These are phyloP conservation scores for Aspergillus cristatus DNA, from an alignment of 495 filamentous ascomycete species.

Conservation along the genomic window DNA sequence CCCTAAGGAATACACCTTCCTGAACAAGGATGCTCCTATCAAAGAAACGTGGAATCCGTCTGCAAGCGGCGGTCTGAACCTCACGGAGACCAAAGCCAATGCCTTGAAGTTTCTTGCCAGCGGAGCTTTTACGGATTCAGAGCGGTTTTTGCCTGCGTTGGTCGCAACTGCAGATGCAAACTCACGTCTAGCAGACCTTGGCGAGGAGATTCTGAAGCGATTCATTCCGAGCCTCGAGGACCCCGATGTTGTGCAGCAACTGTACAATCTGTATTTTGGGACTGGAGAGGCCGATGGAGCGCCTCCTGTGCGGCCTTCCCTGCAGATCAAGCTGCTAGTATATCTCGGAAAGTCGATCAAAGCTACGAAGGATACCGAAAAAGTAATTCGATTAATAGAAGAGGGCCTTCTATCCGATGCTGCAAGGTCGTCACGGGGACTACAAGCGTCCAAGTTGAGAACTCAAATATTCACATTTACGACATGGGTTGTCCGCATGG, in stretches of 20 bases:
- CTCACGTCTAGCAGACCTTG: conserved; percentile 67
- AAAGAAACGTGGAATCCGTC: conserved; percentile 60
- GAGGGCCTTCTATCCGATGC: conserved; percentile 45
- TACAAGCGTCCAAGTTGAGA: conserved; percentile 66
- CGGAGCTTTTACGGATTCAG: conserved; percentile 70
- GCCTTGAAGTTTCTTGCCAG: conserved; percentile 65
- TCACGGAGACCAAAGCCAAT: conserved; percentile 55
- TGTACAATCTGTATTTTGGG: conserved; percentile 66
- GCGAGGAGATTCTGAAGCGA: conserved; percentile 78
- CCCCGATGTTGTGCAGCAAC: conserved; percentile 43
- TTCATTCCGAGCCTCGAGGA: conserved; percentile 61
- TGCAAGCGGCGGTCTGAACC: conserved; percentile 51
- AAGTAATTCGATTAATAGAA: conserved; percentile 61
- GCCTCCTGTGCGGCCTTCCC: conserved; percentile 50
- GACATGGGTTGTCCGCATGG: conserved; percentile 77
- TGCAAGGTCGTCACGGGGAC: conserved; percentile 44
- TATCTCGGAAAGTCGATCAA: conserved; percentile 67
- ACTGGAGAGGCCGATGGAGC: conserved; percentile 27
- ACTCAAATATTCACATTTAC: conserved; percentile 82
- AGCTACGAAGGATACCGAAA: conserved; percentile 52
- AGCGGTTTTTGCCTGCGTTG: conserved; percentile 74
- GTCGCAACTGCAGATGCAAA: conserved; percentile 76
- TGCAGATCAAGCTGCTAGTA: conserved; percentile 65
- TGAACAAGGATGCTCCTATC: conserved; percentile 47
- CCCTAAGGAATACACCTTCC: conserved; percentile 61